These are phyloP conservation scores for Cordyceps tenuipes DNA, from an alignment of 2,329 filamentous ascomycete genomes.

Conservation along the genomic window DNA sequence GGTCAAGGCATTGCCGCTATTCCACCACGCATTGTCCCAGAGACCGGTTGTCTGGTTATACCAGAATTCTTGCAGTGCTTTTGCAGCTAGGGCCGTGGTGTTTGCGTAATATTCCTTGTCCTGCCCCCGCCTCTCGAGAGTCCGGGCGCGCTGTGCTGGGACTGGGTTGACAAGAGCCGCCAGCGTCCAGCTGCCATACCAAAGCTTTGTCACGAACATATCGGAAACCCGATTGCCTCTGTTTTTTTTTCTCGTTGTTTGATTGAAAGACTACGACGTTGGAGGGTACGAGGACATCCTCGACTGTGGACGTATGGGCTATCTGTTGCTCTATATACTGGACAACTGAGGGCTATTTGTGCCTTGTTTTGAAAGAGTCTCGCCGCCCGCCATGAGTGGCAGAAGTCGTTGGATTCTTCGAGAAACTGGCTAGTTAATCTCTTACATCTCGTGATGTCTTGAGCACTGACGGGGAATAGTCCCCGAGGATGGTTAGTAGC, in stretches of 20 bases:
- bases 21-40: conserved; percentile 66
- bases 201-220: conserved; percentile 1
- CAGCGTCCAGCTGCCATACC: background rate
- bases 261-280: background rate
- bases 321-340: background rate
- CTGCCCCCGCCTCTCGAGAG: background rate
- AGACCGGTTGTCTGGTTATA: conserved; percentile 53
- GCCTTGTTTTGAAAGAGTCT: no score
- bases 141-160: background rate
- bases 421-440: no score
- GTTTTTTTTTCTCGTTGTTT: background rate
- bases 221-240: background rate
- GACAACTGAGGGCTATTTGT: no score
- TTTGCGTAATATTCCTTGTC: conserved; percentile 1
- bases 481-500: no score
- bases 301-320: background rate
- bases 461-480: no score
- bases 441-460: no score
- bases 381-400: no score
- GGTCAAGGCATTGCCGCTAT: conserved; percentile 59
- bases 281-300: background rate
- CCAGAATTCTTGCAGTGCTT: conserved; percentile 30
- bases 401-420: no score
- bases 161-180: background rate
- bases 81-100: background rate